These are phyloP conservation scores for Naganishia sp. DNA, from an alignment of 1,284 basidiomycete genomes.

Conservation along the genomic window DNA sequence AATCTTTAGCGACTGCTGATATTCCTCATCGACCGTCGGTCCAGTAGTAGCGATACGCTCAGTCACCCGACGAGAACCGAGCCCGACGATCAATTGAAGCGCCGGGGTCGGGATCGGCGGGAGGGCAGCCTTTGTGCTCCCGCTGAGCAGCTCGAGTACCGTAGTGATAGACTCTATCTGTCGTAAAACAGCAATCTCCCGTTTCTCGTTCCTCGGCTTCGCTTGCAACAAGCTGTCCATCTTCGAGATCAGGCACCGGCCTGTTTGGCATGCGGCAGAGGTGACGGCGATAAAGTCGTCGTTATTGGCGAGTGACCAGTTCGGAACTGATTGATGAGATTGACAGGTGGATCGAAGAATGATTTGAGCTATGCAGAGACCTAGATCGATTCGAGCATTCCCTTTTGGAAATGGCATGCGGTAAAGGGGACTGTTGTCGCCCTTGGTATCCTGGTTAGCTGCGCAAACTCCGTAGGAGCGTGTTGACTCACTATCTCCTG, in stretches of 20 bases:
- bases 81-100: constrained; percentile 8
- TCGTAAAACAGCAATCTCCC: neutral
- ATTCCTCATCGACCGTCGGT: neutral
- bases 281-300: constrained; percentile 10
- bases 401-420: constrained; percentile 19
- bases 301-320: constrained; percentile 16
- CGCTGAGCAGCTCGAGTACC: constrained; percentile 4
- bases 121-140: neutral
- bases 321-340: constrained; percentile 8
- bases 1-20: neutral
- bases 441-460: neutral
- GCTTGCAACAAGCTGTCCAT: neutral
- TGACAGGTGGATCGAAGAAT: constrained; percentile 17
- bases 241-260: neutral
- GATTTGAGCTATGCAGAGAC: constrained; percentile 19
- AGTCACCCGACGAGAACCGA: constrained; percentile 5
- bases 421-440: constrained; percentile 21
- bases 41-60: neutral
- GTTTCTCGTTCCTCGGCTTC: constrained; percentile 4
- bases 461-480: neutral
- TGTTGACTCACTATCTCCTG: constrained; percentile 6
- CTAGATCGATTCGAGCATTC: constrained; percentile 14
- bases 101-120: constrained; percentile 3
- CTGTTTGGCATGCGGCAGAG: neutral
- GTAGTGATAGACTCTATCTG: constrained; percentile 6